phyloP scores from a whole-genome alignment of 768 basidiomycete genomes.

The Kwoniella sp. region DNA sequence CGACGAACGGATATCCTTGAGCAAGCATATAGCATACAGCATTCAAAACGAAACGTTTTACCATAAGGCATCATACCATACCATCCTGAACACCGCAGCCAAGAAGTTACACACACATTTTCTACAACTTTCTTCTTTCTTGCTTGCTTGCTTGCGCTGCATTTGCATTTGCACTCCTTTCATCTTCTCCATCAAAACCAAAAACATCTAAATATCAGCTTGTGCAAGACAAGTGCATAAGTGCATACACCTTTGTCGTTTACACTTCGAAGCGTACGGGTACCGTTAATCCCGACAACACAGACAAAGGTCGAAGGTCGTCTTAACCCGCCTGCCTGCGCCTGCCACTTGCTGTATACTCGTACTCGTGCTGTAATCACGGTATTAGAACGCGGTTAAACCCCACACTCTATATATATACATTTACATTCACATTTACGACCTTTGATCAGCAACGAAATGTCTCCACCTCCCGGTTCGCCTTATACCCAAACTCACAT shows the following conservation, averaged over 20 bases:
- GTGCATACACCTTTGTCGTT: not conserved
- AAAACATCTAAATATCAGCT: not conserved
- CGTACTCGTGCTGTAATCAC: no score
- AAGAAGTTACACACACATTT: not conserved
- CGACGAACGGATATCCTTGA: not conserved
- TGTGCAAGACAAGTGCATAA: not conserved
- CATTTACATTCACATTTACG: not conserved
- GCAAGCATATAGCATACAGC: not conserved
- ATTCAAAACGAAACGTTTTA: slow-evolving; percentile 1
- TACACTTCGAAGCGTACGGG: no score
- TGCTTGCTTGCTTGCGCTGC: no score
- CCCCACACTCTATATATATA: no score
- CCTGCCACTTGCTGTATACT: no score
- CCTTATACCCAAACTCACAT: slow-evolving; percentile 22
- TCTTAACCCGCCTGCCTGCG: no score
- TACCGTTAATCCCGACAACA: no score
- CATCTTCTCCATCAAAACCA: not conserved
- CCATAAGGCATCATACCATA: no score
- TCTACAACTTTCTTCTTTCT: not conserved
- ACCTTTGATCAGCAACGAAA: not conserved
- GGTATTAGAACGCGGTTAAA: no score
- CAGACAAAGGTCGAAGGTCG: no score
- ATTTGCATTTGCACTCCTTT: slow-evolving; percentile 1
- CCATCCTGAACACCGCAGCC: no score
- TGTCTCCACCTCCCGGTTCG: slow-evolving; percentile 25